Percentiles rank a stretch among this genome's conserved stretches.
Conservation (phyloP, 2,329 filamentous ascomycete genomes). For the Intubia oerlemansii region DNA sequence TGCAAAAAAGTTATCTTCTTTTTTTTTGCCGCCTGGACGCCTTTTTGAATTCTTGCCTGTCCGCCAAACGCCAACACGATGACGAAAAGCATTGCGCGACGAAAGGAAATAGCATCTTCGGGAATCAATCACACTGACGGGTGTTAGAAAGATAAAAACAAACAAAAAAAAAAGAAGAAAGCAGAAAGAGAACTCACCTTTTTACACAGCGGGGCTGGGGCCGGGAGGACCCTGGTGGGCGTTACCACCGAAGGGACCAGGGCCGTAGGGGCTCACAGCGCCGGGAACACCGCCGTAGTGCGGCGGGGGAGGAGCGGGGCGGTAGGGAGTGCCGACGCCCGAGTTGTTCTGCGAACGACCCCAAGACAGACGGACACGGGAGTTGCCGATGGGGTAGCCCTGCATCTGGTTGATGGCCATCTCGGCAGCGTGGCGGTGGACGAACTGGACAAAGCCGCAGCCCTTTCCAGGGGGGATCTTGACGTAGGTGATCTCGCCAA, state of each 20-base stretch:
- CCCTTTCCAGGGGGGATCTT: constrained; percentile 99
- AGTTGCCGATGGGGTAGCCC: constrained; percentile 97
- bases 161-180: neutral
- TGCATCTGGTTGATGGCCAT: constrained; percentile 99
- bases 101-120: constrained; percentile 8
- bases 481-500: constrained; percentile 98
- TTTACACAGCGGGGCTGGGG: constrained; percentile 10
- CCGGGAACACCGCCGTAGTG: constrained; percentile 20
- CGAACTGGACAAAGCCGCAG: constrained; percentile 96
- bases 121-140: too few species aligned
- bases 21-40: too few species aligned
- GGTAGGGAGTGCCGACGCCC: constrained; percentile 89
- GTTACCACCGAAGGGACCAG: constrained; percentile 24
- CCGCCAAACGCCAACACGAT: constrained; percentile 10
- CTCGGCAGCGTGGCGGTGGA: constrained; percentile 93
- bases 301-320: constrained; percentile 56
- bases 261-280: constrained; percentile 23
- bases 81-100: constrained; percentile 10
- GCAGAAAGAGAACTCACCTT: constrained; percentile 1
- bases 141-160: constrained; percentile 1
- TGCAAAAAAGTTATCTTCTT: too few species aligned
- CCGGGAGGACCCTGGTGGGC: constrained; percentile 19
- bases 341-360: constrained; percentile 98
- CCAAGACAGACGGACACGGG: constrained; percentile 91
- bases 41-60: too few species aligned